Conservation (phyloP, 192 early-diverging fungal species). For the Piromyces sp. region DNA sequence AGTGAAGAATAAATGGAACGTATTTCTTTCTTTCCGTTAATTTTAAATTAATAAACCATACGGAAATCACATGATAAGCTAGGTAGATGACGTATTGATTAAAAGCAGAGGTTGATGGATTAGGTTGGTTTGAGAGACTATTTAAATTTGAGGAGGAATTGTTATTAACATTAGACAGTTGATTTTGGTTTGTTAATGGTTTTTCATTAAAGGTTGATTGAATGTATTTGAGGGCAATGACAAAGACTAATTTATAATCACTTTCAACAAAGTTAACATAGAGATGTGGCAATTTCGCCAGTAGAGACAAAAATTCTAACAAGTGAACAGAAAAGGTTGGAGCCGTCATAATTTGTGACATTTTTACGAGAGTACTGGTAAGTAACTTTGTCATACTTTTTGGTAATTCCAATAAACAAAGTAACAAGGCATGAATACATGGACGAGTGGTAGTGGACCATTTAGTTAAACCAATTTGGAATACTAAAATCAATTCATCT, state of each 20-base stretch:
- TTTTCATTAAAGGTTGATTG: conserved; percentile 11
- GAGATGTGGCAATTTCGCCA: conserved; percentile 61
- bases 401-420: conserved; percentile 60
- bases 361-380: conserved; percentile 43
- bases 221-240: conserved; percentile 78
- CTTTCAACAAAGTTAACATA: conserved; percentile 59
- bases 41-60: conserved; percentile 74
- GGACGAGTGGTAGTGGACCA: conserved; percentile 51
- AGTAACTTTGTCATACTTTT: conserved; percentile 54
- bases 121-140: background rate
- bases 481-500: conserved; percentile 52
- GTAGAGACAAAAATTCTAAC: conserved; percentile 76
- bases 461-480: conserved; percentile 53
- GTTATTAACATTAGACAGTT: conserved; percentile 2
- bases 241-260: conserved; percentile 77
- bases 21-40: conserved; percentile 55
- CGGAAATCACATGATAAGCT: conserved; percentile 80
- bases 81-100: conserved; percentile 69
- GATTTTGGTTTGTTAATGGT: conserved; percentile 1
- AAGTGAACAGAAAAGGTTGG: conserved; percentile 62
- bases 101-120: conserved; percentile 18
- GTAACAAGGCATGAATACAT: conserved; percentile 63
- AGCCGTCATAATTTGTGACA: conserved; percentile 70
- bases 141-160: conserved; percentile 8
- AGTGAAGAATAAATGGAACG: conserved; percentile 62